Percentiles rank a stretch among this genome's conserved stretches.
Evolutionary conservation across 1,284 basidiomycete species (phyloP).

Genomic region (Abortiporus biennis): DNA sequence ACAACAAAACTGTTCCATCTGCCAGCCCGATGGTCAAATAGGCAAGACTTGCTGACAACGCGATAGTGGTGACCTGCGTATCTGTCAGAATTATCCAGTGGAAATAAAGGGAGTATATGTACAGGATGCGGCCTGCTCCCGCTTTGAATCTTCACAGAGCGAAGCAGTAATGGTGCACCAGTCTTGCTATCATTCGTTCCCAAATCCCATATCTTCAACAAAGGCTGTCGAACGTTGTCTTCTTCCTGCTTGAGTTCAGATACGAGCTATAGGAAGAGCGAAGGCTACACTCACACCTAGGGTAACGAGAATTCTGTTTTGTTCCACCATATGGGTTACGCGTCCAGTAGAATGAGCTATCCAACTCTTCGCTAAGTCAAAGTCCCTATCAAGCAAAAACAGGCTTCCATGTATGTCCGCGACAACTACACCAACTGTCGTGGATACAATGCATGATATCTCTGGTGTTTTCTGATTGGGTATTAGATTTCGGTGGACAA

Average conservation of each 20-base stretch:
- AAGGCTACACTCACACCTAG: slow-evolving; percentile 60
- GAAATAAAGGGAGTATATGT: slow-evolving; percentile 19
- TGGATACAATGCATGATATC: slow-evolving; percentile 61
- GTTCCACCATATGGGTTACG: slow-evolving; percentile 82
- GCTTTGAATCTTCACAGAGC: slow-evolving; percentile 75
- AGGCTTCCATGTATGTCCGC: slow-evolving; percentile 82
- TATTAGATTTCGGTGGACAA: slow-evolving; percentile 5
- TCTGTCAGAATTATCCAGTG: slow-evolving; percentile 5
- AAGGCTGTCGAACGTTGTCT: slow-evolving; percentile 61
- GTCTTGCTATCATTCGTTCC: slow-evolving; percentile 71
- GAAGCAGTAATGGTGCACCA: slow-evolving; percentile 61
- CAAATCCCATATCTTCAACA: slow-evolving; percentile 90
- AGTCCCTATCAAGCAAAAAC: slow-evolving; percentile 70
- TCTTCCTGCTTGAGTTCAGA: slow-evolving; percentile 60
- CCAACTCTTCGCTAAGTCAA: slow-evolving; percentile 71
- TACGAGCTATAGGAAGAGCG: slow-evolving; percentile 2
- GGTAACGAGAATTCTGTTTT: slow-evolving; percentile 73
- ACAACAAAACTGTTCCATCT: slow-evolving; percentile 91
- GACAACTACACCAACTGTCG: slow-evolving; percentile 59
- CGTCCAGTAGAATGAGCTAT: slow-evolving; percentile 70
- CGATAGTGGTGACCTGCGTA: slow-evolving; percentile 70
- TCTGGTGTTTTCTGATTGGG: slow-evolving; percentile 53
- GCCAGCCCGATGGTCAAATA: slow-evolving; percentile 89
- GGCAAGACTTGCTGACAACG: slow-evolving; percentile 75
- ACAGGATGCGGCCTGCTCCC: slow-evolving; percentile 80